Evolutionary conservation across 2,329 filamentous ascomycete genomes (phyloP).

Genomic region (Exophiala bonariae): DNA sequence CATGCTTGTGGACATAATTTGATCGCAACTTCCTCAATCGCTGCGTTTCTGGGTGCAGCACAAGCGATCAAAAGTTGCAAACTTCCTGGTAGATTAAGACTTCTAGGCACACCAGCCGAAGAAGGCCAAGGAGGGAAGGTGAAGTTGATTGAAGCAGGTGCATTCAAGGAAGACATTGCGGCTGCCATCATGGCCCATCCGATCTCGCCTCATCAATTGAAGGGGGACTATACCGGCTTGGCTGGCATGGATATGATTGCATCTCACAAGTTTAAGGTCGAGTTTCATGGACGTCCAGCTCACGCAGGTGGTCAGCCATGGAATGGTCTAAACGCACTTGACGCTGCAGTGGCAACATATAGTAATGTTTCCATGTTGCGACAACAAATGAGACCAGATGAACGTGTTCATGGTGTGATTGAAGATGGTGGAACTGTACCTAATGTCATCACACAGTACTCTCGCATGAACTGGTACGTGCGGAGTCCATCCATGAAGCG

Average conservation of each 20-base stretch:
- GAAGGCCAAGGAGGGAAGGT: conserved; percentile 41
- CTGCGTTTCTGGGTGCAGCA: conserved; percentile 36
- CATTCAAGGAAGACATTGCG: conserved; percentile 37
- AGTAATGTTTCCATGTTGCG: conserved; percentile 51
- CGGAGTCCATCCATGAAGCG: conserved; percentile 45
- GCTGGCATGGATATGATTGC: conserved; percentile 25
- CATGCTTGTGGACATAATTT: conserved; percentile 44
- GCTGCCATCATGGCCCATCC: conserved; percentile 45
- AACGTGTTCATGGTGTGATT: conserved; percentile 55
- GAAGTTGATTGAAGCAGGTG: conserved; percentile 45
- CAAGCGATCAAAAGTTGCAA: conserved; percentile 28
- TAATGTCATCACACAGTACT: conserved; percentile 57
- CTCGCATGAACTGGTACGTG: conserved; percentile 47
- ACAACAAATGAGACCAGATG: conserved; percentile 56
- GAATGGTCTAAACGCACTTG: conserved; percentile 60
- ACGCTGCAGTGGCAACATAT: conserved; percentile 52
- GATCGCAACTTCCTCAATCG: conserved; percentile 32
- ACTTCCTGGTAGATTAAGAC: conserved; percentile 31
- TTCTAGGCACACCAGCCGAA: conserved; percentile 41
- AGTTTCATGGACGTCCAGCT: conserved; percentile 52
- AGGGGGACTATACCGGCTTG: conserved; percentile 29
- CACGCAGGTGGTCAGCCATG: conserved; percentile 59
- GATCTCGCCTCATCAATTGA: conserved; percentile 11
- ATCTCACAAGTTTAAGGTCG: conserved; percentile 37
- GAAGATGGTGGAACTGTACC: conserved; percentile 53